phyloP scores from a whole-genome alignment of 306 rosid species.

The Quillaja saponaria region DNA sequence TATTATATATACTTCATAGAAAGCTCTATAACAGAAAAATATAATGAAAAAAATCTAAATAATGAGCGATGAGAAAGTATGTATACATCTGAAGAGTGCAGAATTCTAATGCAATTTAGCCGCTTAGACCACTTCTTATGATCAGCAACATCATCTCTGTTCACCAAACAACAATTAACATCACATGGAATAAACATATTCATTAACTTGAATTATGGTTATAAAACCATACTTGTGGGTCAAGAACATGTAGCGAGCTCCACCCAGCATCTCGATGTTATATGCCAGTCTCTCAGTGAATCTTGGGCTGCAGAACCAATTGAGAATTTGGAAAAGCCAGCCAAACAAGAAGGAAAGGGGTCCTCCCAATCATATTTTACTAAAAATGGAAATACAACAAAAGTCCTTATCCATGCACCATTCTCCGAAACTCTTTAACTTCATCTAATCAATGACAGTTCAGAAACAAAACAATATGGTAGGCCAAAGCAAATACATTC shows the following conservation, averaged over 20 bases:
- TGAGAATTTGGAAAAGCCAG: neutral
- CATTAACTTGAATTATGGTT: neutral
- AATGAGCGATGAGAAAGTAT: neutral
- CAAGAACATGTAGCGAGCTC: conserved; percentile 16
- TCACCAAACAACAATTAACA: neutral
- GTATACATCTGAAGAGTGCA: conserved; percentile 14
- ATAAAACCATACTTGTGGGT: conserved; percentile 13
- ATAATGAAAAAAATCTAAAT: no score
- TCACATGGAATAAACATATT: neutral
- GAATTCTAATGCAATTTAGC: conserved; percentile 11
- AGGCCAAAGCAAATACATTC: no score
- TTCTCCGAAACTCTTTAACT: neutral
- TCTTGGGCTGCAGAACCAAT: conserved; percentile 18
- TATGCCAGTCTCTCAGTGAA: conserved; percentile 6
- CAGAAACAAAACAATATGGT: no score
- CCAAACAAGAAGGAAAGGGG: neutral
- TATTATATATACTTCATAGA: no score
- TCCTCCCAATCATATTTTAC: neutral
- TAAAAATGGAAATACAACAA: neutral
- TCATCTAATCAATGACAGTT: no score
- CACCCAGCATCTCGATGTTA: conserved; percentile 23
- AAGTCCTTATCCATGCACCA: neutral
- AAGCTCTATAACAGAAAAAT: neutral
- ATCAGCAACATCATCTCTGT: conserved; percentile 24
- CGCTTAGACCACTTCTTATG: conserved; percentile 22